These are phyloP conservation scores for Pseudocercospora cruenta DNA, from an alignment of 2,329 filamentous ascomycete species.

Conservation along the genomic window DNA sequence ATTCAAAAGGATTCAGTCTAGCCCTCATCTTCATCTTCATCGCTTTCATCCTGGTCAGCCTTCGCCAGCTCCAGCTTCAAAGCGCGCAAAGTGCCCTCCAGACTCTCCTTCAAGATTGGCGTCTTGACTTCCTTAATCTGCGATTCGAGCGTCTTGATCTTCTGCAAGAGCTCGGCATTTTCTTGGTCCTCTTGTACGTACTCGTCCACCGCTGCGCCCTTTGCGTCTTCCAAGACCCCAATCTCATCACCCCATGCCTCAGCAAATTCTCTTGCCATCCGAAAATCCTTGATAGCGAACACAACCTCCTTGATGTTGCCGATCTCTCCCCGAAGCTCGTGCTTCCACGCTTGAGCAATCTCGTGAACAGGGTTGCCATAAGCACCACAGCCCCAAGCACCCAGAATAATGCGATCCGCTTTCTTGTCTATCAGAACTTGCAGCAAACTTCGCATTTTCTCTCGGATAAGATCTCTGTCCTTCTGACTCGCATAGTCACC, in stretches of 20 bases:
- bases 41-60: neutral
- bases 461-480: conserved; percentile 54
- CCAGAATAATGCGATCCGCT: conserved; percentile 56
- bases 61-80: neutral
- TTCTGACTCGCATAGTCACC: conserved; percentile 46
- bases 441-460: conserved; percentile 62
- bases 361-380: conserved; percentile 65
- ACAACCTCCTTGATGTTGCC: conserved; percentile 54
- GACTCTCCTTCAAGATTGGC: conserved; percentile 2
- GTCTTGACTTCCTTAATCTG: conserved; percentile 33
- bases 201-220: neutral
- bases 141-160: conserved; percentile 36
- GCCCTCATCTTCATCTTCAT: neutral
- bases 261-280: conserved; percentile 57
- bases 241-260: conserved; percentile 31
- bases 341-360: conserved; percentile 54
- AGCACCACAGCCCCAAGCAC: conserved; percentile 67
- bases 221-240: conserved; percentile 5
- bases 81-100: neutral
- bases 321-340: neutral
- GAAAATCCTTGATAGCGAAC: conserved; percentile 60
- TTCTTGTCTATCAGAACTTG: conserved; percentile 54
- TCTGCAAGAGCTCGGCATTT: conserved; percentile 27
- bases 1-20: neutral
- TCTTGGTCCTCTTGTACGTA: conserved; percentile 4